Evolutionary conservation across 495 filamentous ascomycete species (phyloP), one percentile per base, ranked within the genome.

Genomic region (Trichodelitschia bisporula): DNA sequence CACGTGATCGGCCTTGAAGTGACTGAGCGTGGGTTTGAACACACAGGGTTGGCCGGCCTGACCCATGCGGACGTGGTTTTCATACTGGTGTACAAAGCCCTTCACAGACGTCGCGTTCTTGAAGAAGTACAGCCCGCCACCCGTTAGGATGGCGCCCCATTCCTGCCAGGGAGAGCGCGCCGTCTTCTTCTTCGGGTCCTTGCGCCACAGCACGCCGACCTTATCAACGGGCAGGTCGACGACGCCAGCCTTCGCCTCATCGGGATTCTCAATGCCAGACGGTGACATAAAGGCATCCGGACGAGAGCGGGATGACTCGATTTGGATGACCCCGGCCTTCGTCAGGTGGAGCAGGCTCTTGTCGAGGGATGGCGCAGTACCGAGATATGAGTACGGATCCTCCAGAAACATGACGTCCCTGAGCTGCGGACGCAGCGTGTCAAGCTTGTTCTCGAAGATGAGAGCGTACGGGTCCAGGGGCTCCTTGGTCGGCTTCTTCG

Each of bases 151-250:
- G 19, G 82, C 84, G 28, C 86, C 86, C 86, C 86, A 99, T 55
- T 95, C 86, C 40, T 91, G 80, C 86, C 86, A 99, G 1, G 86
- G 89, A 1, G 82, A 92, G 19, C 89, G 64, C 0, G 80, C 73
- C 48, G 80, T 80, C 59, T 92, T 93, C 53, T 77, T 91, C 49
- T 90, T 93, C 8, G 65, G 54, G 32, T 92, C 82, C 47, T 99
- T 99, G 11, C 86, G 71, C 86, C 89, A 99, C 19, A 99, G 51
- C 10, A 92, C 52, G 3, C 86, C 86, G 31, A 99, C 83, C 49
- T 95, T 99, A 30, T 83, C 89, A 18, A 95, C 73, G 40, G 89
- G 91, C 43, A 99, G 90, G 48, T 95, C 84, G 8, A 95, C 84
- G 35, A 99, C 70, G 8, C 86, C 86, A 4, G 83, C 79, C 41